Conservation (phyloP, 208 protist species). For the Crithidia thermophila region DNA sequence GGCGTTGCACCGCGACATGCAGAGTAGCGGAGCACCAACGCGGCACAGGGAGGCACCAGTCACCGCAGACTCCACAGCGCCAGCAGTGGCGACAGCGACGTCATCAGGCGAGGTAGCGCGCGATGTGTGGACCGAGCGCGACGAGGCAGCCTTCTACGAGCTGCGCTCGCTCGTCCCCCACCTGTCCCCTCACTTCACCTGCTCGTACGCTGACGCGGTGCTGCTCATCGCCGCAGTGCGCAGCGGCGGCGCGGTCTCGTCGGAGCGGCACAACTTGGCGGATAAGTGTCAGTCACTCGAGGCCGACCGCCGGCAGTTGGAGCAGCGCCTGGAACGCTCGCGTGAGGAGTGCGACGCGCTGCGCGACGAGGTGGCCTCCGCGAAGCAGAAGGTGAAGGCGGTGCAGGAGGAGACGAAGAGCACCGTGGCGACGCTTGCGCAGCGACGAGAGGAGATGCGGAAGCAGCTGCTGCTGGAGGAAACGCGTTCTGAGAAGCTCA, state of each 20-base stretch:
- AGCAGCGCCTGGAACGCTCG: slow-evolving; percentile 41
- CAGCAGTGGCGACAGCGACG: background rate
- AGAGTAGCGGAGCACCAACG: background rate
- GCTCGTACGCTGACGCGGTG: slow-evolving; percentile 57
- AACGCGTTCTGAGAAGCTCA: slow-evolving; percentile 65
- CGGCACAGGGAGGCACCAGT: background rate
- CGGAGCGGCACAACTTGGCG: slow-evolving; percentile 39
- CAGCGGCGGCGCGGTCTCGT: slow-evolving; percentile 27
- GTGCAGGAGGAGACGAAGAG: slow-evolving; percentile 48
- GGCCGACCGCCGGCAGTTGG: slow-evolving; percentile 52
- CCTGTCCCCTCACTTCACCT: slow-evolving; percentile 72
- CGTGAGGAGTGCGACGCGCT: slow-evolving; percentile 53
- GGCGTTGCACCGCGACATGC: slow-evolving; percentile 28
- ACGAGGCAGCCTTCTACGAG: slow-evolving; percentile 41
- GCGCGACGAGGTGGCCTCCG: slow-evolving; percentile 49
- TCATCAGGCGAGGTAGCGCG: background rate
- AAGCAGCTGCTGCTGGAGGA: slow-evolving; percentile 86
- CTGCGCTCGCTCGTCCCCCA: slow-evolving; percentile 69
- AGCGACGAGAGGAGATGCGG: slow-evolving; percentile 71
- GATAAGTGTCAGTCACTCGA: slow-evolving; percentile 52
- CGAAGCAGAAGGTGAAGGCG: slow-evolving; percentile 47
- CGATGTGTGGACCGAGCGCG: slow-evolving; percentile 24
- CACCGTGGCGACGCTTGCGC: slow-evolving; percentile 52
- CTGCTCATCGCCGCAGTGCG: slow-evolving; percentile 71
- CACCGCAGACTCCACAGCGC: background rate